phyloP scores from a whole-genome alignment of 2,329 filamentous ascomycete genomes.

The Phoma sp. region DNA sequence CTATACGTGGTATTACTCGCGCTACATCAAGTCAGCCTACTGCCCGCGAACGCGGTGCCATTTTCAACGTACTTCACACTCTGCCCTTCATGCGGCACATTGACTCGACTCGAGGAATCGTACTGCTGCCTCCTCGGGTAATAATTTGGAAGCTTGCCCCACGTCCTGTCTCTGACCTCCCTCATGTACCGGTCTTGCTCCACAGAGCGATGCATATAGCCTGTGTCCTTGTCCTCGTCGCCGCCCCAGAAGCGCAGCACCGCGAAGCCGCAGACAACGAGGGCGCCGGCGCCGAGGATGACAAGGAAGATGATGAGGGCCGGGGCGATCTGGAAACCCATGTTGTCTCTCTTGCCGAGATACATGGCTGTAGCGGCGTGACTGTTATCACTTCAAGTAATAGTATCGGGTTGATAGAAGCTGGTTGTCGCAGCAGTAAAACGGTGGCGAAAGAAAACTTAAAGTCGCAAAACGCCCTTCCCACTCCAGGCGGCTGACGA shows the following conservation, averaged over 20 bases:
- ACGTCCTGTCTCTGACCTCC: conserved; percentile 36
- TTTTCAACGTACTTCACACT: conserved; percentile 7
- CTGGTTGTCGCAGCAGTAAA: conserved; percentile 1
- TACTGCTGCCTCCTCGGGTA: background rate
- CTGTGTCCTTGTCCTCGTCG: conserved; percentile 10
- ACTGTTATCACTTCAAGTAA: background rate
- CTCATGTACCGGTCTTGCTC: conserved; percentile 46
- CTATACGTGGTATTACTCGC: conserved; percentile 16
- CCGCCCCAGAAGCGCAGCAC: conserved; percentile 28
- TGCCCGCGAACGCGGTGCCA: background rate
- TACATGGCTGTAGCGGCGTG: conserved; percentile 15
- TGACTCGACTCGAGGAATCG: conserved; percentile 5
- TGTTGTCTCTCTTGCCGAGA: conserved; percentile 33
- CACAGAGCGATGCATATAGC: conserved; percentile 18
- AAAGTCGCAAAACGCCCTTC: conserved; percentile 2
- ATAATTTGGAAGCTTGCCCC: conserved; percentile 22
- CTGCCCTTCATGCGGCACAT: conserved; percentile 22
- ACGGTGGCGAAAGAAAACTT: no score
- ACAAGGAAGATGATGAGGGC: conserved; percentile 38
- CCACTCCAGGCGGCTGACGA: background rate
- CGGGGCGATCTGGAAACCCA: conserved; percentile 35
- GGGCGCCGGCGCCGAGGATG: conserved; percentile 33
- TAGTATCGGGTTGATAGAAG: background rate
- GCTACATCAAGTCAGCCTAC: background rate
- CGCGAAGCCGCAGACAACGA: conserved; percentile 32